Percentiles rank a stretch among this genome's conserved stretches.
phyloP scores from a whole-genome alignment of 2,329 filamentous ascomycete species.

The Lachnellula suecica region DNA sequence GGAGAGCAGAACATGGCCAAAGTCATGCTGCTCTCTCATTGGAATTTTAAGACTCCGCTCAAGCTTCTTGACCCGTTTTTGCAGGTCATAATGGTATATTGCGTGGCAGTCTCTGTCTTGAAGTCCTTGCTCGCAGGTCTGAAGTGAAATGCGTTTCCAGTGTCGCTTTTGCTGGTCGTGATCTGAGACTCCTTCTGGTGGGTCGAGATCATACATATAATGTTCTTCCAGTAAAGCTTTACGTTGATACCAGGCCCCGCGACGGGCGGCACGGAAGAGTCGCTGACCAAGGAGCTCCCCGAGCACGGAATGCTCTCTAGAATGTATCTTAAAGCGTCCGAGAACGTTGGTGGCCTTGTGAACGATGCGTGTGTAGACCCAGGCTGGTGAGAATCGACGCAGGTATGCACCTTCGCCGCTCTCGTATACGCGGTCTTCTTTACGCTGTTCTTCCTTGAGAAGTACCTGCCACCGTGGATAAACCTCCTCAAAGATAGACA shows the following conservation, averaged over 20 bases:
- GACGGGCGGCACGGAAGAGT: slow-evolving; percentile 80
- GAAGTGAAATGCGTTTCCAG: slow-evolving; percentile 75
- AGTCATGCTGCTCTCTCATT: slow-evolving; percentile 87
- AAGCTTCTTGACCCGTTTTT: slow-evolving; percentile 89
- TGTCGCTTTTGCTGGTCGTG: slow-evolving; percentile 70
- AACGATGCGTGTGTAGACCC: slow-evolving; percentile 89
- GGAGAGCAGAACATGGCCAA: slow-evolving; percentile 77
- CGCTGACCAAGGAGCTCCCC: slow-evolving; percentile 74
- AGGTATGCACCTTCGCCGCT: slow-evolving; percentile 86
- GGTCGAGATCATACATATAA: slow-evolving; percentile 70
- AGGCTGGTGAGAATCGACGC: slow-evolving; percentile 83
- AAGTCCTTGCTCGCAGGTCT: slow-evolving; percentile 82
- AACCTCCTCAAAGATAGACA: slow-evolving; percentile 71
- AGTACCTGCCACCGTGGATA: slow-evolving; percentile 79
- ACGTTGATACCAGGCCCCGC: slow-evolving; percentile 93
- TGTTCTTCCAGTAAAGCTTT: slow-evolving; percentile 94
- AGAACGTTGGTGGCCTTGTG: slow-evolving; percentile 82
- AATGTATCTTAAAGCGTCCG: slow-evolving; percentile 78
- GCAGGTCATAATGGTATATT: slow-evolving; percentile 90
- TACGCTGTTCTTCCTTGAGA: slow-evolving; percentile 71
- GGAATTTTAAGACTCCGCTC: slow-evolving; percentile 82
- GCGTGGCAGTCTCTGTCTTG: slow-evolving; percentile 88
- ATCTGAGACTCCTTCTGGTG: slow-evolving; percentile 19
- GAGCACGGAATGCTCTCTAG: slow-evolving; percentile 72
- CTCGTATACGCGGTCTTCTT: slow-evolving; percentile 75